These are phyloP conservation scores for Taphrina populina DNA, from an alignment of 1,139 yeast genomes.

Conservation along the genomic window DNA sequence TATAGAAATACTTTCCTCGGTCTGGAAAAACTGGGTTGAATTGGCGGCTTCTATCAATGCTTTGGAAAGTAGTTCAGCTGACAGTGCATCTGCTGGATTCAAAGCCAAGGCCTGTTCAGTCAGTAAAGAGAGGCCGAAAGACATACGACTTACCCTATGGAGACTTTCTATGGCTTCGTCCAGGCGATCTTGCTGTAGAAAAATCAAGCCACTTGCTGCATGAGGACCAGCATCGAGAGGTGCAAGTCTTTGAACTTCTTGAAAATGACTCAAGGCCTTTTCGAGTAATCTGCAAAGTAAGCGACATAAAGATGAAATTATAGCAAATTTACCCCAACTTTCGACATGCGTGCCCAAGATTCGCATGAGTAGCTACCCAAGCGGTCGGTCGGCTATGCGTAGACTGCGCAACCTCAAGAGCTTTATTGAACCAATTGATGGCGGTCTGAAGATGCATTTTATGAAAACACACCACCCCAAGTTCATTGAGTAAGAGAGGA, in stretches of 20 bases:
- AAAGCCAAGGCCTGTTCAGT: slow-evolving; percentile 61
- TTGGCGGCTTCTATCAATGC: slow-evolving; percentile 70
- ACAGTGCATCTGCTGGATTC: slow-evolving; percentile 77
- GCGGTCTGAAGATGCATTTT: slow-evolving; percentile 67
- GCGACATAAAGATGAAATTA: background rate
- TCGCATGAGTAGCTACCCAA: slow-evolving; percentile 82
- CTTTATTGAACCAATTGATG: slow-evolving; percentile 68
- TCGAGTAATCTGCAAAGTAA: slow-evolving; percentile 50
- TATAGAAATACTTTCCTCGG: slow-evolving; percentile 5
- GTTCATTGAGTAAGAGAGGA: slow-evolving; percentile 82
- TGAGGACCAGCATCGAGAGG: slow-evolving; percentile 72
- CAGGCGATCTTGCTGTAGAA: slow-evolving; percentile 65
- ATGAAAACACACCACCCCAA: slow-evolving; percentile 87
- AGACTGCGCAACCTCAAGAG: slow-evolving; percentile 66
- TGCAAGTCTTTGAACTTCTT: slow-evolving; percentile 68
- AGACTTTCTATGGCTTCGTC: slow-evolving; percentile 70
- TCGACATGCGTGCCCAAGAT: slow-evolving; percentile 87
- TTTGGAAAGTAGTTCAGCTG: slow-evolving; percentile 72
- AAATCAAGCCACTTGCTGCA: slow-evolving; percentile 79
- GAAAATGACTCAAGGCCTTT: slow-evolving; percentile 71
- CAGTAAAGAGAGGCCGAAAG: too few species aligned
- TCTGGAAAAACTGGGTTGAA: background rate
- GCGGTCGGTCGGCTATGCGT: slow-evolving; percentile 78
- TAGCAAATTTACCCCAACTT: slow-evolving; percentile 48
- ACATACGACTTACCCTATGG: slow-evolving; percentile 55